Evolutionary conservation across 2,329 filamentous ascomycete species (phyloP).

Genomic region (Tolypocladium album): DNA sequence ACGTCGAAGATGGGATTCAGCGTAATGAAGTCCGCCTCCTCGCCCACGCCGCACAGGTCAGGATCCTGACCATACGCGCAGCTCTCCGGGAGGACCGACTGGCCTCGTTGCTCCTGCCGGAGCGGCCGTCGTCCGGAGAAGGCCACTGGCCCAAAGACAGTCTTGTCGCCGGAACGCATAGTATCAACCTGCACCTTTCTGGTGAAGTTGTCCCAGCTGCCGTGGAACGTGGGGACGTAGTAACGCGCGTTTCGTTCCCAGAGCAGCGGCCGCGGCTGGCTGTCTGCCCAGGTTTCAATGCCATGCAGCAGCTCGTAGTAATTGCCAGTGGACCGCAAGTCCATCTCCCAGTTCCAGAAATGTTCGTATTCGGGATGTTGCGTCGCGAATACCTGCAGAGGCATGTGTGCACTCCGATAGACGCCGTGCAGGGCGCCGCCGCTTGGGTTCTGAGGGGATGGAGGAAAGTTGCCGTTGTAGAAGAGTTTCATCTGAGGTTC

Average conservation of each 20-base stretch:
- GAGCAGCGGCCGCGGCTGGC: conserved; percentile 59
- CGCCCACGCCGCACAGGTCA: conserved; percentile 52
- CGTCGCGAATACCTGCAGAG: conserved; percentile 53
- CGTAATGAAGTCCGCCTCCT: conserved; percentile 66
- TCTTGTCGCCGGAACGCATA: conserved; percentile 33
- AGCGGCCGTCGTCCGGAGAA: conserved; percentile 37
- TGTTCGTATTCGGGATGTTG: conserved; percentile 54
- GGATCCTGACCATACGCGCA: conserved; percentile 43
- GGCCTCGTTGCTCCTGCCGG: conserved; percentile 39
- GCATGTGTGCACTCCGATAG: conserved; percentile 54
- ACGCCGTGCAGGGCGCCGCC: conserved; percentile 55
- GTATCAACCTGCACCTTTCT: conserved; percentile 53
- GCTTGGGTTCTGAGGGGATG: conserved; percentile 49
- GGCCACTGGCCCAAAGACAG: conserved; percentile 58
- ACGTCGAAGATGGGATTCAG: conserved; percentile 70
- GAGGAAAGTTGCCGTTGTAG: conserved; percentile 62
- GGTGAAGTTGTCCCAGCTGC: conserved; percentile 62
- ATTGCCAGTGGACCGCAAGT: conserved; percentile 53
- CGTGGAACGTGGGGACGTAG: conserved; percentile 62
- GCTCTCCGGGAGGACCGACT: conserved; percentile 41
- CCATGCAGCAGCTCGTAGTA: conserved; percentile 65
- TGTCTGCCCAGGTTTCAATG: conserved; percentile 52
- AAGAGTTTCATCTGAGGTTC: conserved; percentile 74
- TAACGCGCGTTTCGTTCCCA: conserved; percentile 73
- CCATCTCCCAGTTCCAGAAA: conserved; percentile 64